Base-by-base conservation (phyloP, 2,329 filamentous ascomycete genomes). In the Emydomyces testavorans region DNA sequence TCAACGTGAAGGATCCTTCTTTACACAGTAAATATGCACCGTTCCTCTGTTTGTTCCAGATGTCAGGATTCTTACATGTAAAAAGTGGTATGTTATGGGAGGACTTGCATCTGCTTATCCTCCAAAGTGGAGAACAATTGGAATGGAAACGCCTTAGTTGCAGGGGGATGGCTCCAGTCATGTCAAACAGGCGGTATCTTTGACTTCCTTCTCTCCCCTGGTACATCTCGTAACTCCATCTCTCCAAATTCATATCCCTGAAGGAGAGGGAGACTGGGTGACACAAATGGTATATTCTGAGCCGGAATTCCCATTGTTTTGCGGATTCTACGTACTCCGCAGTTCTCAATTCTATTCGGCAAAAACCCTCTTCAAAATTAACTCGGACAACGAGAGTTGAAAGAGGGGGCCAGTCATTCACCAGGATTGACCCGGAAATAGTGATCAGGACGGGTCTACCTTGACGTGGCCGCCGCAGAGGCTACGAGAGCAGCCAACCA, bases 401-500 rank as follows among this genome's bases (percentile, higher is more conserved):
- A 32, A 34, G 45, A 28, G 45, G 37, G 26, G 35, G 11, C 32
- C 36, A 34, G 36, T 35, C 16, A 40, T 34, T 34, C 45, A 48
- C 45, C 36, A 48, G 45, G 45, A 48, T 46, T 50, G 41, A 48
- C 38, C 42, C 37, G 46, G 40, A 39, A 35, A 46, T 48, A 38
- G 39, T 41, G 45, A 48, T 34, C 37, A 48, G 16, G 36, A 48
- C 37, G 46, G 37, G 38, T 36, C 42, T 47, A n/a, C 48, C 57
- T 60, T 57, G 59, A 62, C 59, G 59, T 61, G 59, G 59, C 59
- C 59, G 52, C 26, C 38, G 32, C 47, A 24, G 47, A 46, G 54
- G 59, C 56, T 58, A 57, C 54, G 42, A 44, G 50, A 45, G 29
- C 36, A 48, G 52, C 55, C 56, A 52, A 50, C 54, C 56, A 52